Evolutionary conservation across 257 asterid genomes (phyloP), one percentile per base, ranked within the genome.

Genomic region (Petunia axillaris): DNA sequence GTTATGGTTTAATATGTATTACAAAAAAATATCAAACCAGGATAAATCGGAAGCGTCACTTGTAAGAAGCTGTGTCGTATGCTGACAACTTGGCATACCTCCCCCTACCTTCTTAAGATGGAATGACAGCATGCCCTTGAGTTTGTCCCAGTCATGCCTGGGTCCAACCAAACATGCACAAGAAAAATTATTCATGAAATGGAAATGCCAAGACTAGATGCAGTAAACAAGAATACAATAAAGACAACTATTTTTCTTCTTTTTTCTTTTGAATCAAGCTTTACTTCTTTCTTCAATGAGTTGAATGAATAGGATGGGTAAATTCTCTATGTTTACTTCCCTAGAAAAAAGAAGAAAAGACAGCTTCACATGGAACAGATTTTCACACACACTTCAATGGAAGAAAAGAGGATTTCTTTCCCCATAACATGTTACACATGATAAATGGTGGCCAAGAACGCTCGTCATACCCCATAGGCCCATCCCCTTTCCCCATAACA

Each of bases 121-220:
- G 85, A 87, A 89, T 80, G 97, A 95, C 39, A 95, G 65, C 81
- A 93, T 88, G 68, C 85, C 84, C 90, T 81, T 95, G 84, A 95
- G 81, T 64, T 88, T 91, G 80, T 85, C 91, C 99, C 99, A 95
- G 67, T 90, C 91, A 80, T 83, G 89, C 99, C 99, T 95, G 93
- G 76, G 81, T 25, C 25, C 25, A 25, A 25, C 83, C 66, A 76
- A 77, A 88, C 74, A 55, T 81, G 83, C 48, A 54, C 79, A 81
- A 50, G 37, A 67, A 37, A 58, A 79, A 65, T 37, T 25, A 55
- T 48, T 48, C 60, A 48, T 10, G 77, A 71, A 6, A 50, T 0
- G 59, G 57, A 55, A 79, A 53, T 14, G 64, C 64, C 54, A 53
- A 50, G 50, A 48, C 53, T 16, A 50, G 64, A 46, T 64, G 75